Conservation (phyloP, 2,329 filamentous ascomycete genomes). For the Sporothrix euskadiensis region DNA sequence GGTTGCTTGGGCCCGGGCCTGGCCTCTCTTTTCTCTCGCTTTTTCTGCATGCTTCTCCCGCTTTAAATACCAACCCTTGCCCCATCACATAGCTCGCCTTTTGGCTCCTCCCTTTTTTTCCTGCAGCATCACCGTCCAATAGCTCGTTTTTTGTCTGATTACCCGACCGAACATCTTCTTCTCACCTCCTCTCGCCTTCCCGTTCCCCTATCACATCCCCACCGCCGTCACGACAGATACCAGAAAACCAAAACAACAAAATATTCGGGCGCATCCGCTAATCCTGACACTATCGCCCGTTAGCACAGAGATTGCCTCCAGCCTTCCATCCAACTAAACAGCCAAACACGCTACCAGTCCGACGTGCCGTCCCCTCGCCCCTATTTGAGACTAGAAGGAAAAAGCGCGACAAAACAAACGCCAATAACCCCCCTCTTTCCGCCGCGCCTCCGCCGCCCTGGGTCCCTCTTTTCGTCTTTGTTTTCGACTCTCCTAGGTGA, state of each 20-base stretch:
- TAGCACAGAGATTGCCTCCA: constrained; percentile 20
- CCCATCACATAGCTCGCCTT: not conserved
- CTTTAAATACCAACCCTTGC: constrained; percentile 25
- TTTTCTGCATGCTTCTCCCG: constrained; percentile 4
- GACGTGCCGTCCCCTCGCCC: constrained; percentile 12
- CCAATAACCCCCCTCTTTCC: not conserved
- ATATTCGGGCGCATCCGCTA: constrained; percentile 18
- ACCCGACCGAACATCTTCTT: not conserved
- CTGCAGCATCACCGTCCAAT: not conserved
- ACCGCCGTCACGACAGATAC: not conserved
- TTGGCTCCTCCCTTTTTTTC: constrained; percentile 5
- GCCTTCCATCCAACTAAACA: not conserved
- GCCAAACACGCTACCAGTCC: constrained; percentile 19
- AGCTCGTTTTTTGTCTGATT: constrained; percentile 7
- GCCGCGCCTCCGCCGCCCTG: not conserved
- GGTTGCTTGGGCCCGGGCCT: not conserved
- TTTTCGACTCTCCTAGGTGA: constrained; percentile 16
- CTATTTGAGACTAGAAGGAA: constrained; percentile 18
- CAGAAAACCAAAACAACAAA: constrained; percentile 14
- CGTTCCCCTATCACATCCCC: constrained; percentile 7
- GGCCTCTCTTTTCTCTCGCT: not conserved
- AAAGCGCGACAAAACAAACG: constrained; percentile 19
- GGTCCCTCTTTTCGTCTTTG: constrained; percentile 1
- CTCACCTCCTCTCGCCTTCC: not conserved
- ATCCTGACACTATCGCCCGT: constrained; percentile 18